A percentile compares a stretch with the other conserved stretches of the same genome.
Conservation (phyloP, 1,139 yeast genomes). For the Fermentozyma sake region DNA sequence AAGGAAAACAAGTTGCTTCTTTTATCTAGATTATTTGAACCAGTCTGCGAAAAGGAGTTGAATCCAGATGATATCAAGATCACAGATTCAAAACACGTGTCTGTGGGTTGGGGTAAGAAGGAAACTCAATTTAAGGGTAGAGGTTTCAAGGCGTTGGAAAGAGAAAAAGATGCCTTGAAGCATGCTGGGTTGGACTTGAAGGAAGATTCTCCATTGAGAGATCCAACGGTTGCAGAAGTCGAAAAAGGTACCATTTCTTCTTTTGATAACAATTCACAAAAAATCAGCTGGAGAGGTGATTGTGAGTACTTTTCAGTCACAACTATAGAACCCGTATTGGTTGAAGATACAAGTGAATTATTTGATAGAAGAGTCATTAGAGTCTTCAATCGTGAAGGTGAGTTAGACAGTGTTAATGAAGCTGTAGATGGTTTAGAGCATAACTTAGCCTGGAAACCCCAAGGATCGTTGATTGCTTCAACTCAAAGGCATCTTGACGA, state of each 20-base stretch:
- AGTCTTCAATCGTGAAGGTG: constrained; percentile 77
- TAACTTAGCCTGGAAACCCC: constrained; percentile 81
- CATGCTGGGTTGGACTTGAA: constrained; percentile 64
- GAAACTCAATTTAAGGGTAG: constrained; percentile 96
- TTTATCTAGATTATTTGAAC: constrained; percentile 76
- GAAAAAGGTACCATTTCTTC: constrained; percentile 63
- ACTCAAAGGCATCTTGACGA: constrained; percentile 58
- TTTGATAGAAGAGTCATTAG: constrained; percentile 72
- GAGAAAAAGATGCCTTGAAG: constrained; percentile 54
- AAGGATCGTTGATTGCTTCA: constrained; percentile 82
- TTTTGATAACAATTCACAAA: constrained; percentile 42
- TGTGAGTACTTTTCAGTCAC: constrained; percentile 77
- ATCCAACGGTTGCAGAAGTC: constrained; percentile 83
- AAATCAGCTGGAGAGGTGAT: constrained; percentile 93
- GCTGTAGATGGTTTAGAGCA: constrained; percentile 83
- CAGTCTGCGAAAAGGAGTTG: constrained; percentile 61
- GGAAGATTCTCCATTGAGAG: constrained; percentile 59
- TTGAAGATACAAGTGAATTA: constrained; percentile 37
- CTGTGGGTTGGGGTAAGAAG: constrained; percentile 98
- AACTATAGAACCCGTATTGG: constrained; percentile 49
- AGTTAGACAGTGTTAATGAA: constrained; percentile 79
- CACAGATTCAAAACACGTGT: constrained; percentile 74
- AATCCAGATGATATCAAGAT: constrained; percentile 57
- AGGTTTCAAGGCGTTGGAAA: constrained; percentile 80
- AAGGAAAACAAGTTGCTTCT: constrained; percentile 57